A percentile compares a stretch with the other conserved stretches of the same genome.
phyloP scores from a whole-genome alignment of 371 early-diverging fungal species.

The Dichotomocladium elegans region DNA sequence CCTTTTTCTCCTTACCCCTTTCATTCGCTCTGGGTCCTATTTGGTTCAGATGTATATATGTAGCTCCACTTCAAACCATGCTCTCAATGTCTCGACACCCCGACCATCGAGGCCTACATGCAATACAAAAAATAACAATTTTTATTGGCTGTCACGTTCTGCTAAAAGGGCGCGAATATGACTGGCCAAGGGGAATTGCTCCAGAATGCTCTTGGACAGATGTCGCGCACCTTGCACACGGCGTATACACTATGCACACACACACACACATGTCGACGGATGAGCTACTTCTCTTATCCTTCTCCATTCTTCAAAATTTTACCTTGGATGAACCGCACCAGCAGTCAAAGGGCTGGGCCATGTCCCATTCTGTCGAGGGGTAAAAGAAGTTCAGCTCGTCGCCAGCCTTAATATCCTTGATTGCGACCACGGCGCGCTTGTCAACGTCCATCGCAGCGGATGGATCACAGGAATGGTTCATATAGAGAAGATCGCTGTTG shows the following conservation, averaged over 20 bases:
- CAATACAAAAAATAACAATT: background rate
- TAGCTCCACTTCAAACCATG: no score
- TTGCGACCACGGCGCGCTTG: conserved; percentile 48
- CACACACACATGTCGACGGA: background rate
- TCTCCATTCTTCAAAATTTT: background rate
- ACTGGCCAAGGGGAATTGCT: conserved; percentile 42
- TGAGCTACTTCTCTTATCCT: no score
- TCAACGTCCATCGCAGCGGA: conserved; percentile 58
- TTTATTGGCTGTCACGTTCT: conserved; percentile 28
- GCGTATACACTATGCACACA: conserved; percentile 51
- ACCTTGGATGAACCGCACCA: conserved; percentile 68
- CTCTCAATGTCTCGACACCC: no score
- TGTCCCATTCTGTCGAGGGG: conserved; percentile 83
- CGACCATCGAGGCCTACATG: no score
- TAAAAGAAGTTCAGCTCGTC: conserved; percentile 82
- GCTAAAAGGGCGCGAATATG: conserved; percentile 54
- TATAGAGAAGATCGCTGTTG: conserved; percentile 56
- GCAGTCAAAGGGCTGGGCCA: conserved; percentile 82
- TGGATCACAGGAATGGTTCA: conserved; percentile 61
- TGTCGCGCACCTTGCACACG: conserved; percentile 59
- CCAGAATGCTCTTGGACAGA: conserved; percentile 40
- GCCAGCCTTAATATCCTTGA: conserved; percentile 53
- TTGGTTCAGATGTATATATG: no score
- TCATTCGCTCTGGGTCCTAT: no score
- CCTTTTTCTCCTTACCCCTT: no score